Base-by-base conservation (phyloP, 768 basidiomycete species). In the Rhizopogon salebrosus region DNA sequence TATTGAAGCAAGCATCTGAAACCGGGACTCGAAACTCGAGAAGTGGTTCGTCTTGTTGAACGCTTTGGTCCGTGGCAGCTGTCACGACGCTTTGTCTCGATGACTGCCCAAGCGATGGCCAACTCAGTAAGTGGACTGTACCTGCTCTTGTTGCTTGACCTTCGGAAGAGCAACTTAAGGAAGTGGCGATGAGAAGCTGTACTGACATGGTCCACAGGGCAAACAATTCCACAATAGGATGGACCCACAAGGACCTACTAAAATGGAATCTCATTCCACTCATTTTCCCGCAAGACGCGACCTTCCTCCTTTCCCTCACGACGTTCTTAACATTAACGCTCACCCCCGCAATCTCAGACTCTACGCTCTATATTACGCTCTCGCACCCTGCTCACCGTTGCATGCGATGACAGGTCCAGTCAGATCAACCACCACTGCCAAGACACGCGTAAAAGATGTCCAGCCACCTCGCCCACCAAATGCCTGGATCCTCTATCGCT, bases 401-500 rank as follows among this genome's bases (percentile, higher is more conserved):
- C 51, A 60, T 11, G 26, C 42, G 31, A 68, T 68, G 67, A 23
- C 57, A 0, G 58, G 67, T 10, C 61, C 62, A 51, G 18, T n/a
- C 37, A 58, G 64, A 11, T 4, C 60, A 6, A 14, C 43, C 2
- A 27, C 46, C 1, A 9, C 46, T 10, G 18, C 48, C 0, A 43
- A 48, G 26, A 24, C 53, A 22, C 57, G 36, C 51, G 61, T 34
- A 20, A 46, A 52, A 51, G 58, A 52, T 46, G 55, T 68, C 16
- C 68, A 75, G 51, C 74, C 77, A 4, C 84, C 85, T 9, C 78
- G 90, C 0, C 89, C 90, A 3, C 82, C 84, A 9, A 92, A 92
- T 63, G 83, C 89, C 0, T 92, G 88, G 87, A 92, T 92, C 54
- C 57, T 92, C 14, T 92, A 87, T 67, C 81, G 90, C 38, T 80